phyloP scores from a whole-genome alignment of 176 grass and related monocot species.

The sorghum (Sorghum bicolor) region DNA sequence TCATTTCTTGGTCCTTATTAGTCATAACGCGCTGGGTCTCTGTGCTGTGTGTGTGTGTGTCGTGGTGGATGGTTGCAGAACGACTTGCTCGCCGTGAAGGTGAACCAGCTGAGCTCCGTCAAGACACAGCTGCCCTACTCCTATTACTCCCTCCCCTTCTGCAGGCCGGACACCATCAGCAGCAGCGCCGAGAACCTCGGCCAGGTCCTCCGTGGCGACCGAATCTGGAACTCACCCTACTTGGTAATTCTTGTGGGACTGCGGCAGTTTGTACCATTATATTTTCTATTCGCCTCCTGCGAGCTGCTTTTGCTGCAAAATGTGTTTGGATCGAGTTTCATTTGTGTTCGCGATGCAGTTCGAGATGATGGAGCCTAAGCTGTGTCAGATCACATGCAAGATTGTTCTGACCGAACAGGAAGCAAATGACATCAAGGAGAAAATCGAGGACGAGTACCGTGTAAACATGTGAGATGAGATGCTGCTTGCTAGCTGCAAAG shows the following conservation, averaged over 20 bases:
- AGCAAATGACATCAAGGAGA: conserved; percentile 63
- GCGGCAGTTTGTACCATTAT: not conserved
- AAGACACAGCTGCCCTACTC: conserved; percentile 88
- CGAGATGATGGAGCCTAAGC: conserved; percentile 72
- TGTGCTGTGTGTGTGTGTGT: not conserved
- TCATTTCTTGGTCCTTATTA: not conserved
- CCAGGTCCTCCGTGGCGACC: conserved; percentile 78
- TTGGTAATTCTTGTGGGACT: conserved; percentile 26
- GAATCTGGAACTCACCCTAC: conserved; percentile 70
- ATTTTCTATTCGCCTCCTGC: not conserved
- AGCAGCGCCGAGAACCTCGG: conserved; percentile 90
- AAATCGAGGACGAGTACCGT: conserved; percentile 74
- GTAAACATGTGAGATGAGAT: conserved; percentile 83
- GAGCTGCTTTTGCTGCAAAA: not conserved
- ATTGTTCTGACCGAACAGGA: conserved; percentile 43
- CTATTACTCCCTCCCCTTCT: conserved; percentile 83
- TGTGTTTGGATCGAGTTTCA: not conserved
- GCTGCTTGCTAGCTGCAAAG: not conserved
- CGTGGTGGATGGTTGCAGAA: conserved; percentile 36
- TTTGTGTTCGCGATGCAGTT: conserved; percentile 47
- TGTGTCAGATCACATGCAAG: conserved; percentile 76
- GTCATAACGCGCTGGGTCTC: not conserved
- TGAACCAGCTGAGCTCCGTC: conserved; percentile 83
- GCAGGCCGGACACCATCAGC: conserved; percentile 51
- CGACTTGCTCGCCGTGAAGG: conserved; percentile 66